Evolutionary conservation across 495 filamentous ascomycete species (phyloP), one percentile per base, ranked within the genome.

Genomic region (Cairneyella variabilis): DNA sequence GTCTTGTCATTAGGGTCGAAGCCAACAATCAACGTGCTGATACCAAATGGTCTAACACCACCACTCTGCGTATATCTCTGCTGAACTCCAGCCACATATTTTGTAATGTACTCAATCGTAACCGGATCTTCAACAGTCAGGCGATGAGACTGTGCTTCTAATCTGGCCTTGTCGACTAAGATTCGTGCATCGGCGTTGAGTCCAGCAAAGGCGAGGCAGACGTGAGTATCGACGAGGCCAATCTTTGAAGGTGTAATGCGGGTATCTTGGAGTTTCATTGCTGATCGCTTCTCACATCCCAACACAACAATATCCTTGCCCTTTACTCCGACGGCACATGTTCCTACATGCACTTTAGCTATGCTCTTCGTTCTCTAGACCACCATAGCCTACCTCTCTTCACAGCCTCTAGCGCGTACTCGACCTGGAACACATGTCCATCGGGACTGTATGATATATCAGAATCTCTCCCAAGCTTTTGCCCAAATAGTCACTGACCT

Each of bases 211-310:
- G 93, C 93, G 54, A 98, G 90, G 68, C 89, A 92, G 48, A 93
- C 92, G 71, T 98, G 93, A 60, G 83, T 88, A 71, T 98, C 93
- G 63, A 98, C 79, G 46, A 95, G 78, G 38, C 89, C 88, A 70
- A 98, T 96, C 78, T 98, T 98, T 48, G 91, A 97, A 22, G 93
- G 93, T 23, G 93, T 98, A 75, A 98, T 98, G 60, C 93, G 89
- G 42, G 93, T 97, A 73, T 98, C 93, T 82, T 98, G 93, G 18
- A 98, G 84, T 71, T 98, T 98, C 85, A 98, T 95, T 10, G 93
- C 95, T 10, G 93, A 97, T 51, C 92, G 83, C 77, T 98, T 98
- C 75, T 98, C 93, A 76, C 93, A 98, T 51, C 93, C 93, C 22
- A 98, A 77, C 9, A 98, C 93, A 9, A 97, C 93, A 58, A 97